Conservation (phyloP, 139 green algal species). For the Tetradesmus obliquus region DNA sequence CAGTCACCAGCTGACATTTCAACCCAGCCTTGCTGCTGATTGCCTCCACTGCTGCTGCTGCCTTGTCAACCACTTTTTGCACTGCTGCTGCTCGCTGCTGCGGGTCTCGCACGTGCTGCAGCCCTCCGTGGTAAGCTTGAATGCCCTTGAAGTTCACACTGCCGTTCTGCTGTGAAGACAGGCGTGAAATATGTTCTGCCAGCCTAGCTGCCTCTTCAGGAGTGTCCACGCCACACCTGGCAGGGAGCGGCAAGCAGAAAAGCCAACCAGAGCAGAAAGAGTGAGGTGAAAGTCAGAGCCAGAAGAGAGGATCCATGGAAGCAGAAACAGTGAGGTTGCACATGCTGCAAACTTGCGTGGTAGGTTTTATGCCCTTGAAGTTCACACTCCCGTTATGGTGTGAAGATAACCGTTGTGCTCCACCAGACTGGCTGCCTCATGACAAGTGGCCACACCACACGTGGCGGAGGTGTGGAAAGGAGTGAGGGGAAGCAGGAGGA, state of each 20-base stretch:
- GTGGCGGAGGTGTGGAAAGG: too few relatives aligned
- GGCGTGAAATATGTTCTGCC: not conserved
- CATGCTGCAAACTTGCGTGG: too few relatives aligned
- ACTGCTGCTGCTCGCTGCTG: slow-evolving; percentile 36
- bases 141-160: slow-evolving; percentile 35
- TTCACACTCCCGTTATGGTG: too few relatives aligned
- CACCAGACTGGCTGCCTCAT: too few relatives aligned
- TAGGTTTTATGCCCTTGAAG: too few relatives aligned
- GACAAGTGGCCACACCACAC: too few relatives aligned
- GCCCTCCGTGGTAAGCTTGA: slow-evolving; percentile 61
- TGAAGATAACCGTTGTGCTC: too few relatives aligned
- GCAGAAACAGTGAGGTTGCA: too few relatives aligned
- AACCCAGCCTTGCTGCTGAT: slow-evolving; percentile 30
- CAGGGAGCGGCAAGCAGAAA: not conserved
- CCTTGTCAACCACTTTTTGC: slow-evolving; percentile 26
- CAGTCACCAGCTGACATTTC: slow-evolving; percentile 47
- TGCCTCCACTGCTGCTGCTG: slow-evolving; percentile 30
- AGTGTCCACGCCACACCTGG: slow-evolving; percentile 52
- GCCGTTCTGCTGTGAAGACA: not conserved
- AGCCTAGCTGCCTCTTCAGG: slow-evolving; percentile 45
- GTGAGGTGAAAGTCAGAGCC: too few relatives aligned
- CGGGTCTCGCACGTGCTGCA: slow-evolving; percentile 57
- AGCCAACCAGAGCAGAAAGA: too few relatives aligned
- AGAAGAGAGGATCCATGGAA: too few relatives aligned
- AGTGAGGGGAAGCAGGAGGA: too few relatives aligned